A percentile compares a stretch with the other conserved stretches of the same genome.
These are phyloP conservation scores for Naganishia liquefaciens DNA, from an alignment of 1,284 basidiomycete genomes.

Conservation along the genomic window DNA sequence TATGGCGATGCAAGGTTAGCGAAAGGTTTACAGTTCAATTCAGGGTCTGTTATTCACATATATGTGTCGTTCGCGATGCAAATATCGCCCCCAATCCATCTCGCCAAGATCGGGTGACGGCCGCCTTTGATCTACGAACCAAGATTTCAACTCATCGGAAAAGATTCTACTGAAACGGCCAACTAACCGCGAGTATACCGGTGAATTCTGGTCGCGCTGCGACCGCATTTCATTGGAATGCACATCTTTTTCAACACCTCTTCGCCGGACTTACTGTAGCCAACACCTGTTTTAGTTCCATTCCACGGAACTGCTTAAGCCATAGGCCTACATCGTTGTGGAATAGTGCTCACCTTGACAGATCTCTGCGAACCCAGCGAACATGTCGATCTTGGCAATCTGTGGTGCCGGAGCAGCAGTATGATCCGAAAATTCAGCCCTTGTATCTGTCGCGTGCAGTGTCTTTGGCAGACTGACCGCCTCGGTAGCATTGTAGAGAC, in stretches of 20 bases:
- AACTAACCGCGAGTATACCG: conserved; percentile 66
- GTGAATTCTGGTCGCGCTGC: conserved; percentile 84
- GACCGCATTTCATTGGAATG: neutral
- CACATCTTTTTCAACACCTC: too few relatives aligned
- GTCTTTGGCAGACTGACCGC: conserved; percentile 59
- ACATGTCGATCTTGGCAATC: conserved; percentile 79
- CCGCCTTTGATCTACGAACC: conserved; percentile 67
- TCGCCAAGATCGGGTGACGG: conserved; percentile 71
- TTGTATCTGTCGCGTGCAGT: too few relatives aligned
- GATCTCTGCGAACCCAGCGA: conserved; percentile 79
- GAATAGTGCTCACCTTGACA: conserved; percentile 64
- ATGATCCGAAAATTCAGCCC: too few relatives aligned
- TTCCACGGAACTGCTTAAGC: neutral
- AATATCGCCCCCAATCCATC: conserved; percentile 63
- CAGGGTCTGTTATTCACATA: conserved; percentile 43
- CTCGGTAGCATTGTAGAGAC: conserved; percentile 82
- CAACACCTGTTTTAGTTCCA: neutral
- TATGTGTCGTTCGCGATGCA: conserved; percentile 85
- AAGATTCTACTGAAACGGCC: neutral
- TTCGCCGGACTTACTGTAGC: conserved; percentile 2
- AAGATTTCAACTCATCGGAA: neutral
- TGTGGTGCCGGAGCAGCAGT: conserved; percentile 42
- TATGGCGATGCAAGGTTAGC: neutral
- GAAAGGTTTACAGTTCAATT: neutral
- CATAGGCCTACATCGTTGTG: neutral